These are phyloP conservation scores for Carpinus viminea DNA, from an alignment of 306 rosid genomes.

Conservation along the genomic window DNA sequence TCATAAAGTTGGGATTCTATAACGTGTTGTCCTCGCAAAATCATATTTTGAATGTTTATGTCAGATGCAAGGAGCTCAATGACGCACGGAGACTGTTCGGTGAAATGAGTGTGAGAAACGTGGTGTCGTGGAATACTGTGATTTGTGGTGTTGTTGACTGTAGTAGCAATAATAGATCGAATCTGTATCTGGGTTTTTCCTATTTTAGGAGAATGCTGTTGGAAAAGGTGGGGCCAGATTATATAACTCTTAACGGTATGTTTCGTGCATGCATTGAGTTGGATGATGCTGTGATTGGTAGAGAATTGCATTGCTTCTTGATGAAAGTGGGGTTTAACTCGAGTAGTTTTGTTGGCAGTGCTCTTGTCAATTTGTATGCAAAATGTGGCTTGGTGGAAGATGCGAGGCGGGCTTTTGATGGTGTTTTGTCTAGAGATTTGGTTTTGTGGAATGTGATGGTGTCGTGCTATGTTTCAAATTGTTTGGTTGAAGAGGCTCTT, in stretches of 20 bases:
- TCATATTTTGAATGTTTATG: constrained; percentile 50
- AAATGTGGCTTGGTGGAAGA: constrained; percentile 55
- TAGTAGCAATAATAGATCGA: constrained; percentile 14
- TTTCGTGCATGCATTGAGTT: constrained; percentile 51
- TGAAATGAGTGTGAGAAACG: constrained; percentile 68
- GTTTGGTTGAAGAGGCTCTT: constrained; percentile 43
- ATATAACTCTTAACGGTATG: constrained; percentile 53
- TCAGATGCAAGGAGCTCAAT: constrained; percentile 40
- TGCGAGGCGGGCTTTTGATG: constrained; percentile 54
- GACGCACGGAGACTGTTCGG: constrained; percentile 59
- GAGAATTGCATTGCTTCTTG: constrained; percentile 60
- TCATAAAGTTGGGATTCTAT: constrained; percentile 53
- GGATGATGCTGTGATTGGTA: constrained; percentile 46
- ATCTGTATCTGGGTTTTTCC: constrained; percentile 32
- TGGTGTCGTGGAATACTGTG: constrained; percentile 65
- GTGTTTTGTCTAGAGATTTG: constrained; percentile 45
- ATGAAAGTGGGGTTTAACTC: constrained; percentile 57
- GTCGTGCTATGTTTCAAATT: constrained; percentile 55
- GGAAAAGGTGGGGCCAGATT: constrained; percentile 52
- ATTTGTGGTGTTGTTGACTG: constrained; percentile 51
- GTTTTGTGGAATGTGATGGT: constrained; percentile 85
- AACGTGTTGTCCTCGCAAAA: constrained; percentile 50
- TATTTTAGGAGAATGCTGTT: constrained; percentile 62
- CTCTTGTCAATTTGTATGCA: constrained; percentile 58
- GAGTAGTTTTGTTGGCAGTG: constrained; percentile 61